phyloP scores from a whole-genome alignment of 73 alveolate genomes.

The Halteria grandinella region DNA sequence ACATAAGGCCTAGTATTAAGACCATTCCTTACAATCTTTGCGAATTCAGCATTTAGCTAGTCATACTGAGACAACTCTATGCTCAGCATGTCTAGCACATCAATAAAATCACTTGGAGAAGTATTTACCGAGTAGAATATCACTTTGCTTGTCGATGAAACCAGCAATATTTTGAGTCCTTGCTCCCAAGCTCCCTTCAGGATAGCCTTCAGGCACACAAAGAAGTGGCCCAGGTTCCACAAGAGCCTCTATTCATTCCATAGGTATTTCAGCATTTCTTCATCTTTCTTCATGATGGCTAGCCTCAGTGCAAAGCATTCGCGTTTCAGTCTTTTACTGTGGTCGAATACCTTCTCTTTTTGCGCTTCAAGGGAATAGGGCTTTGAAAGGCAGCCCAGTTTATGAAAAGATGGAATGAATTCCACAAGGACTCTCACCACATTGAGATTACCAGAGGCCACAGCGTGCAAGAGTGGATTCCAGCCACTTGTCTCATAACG shows the following conservation, averaged over 20 bases:
- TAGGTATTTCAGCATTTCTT: conserved; percentile 9
- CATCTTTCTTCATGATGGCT: conserved; percentile 10
- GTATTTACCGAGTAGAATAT: conserved; percentile 33
- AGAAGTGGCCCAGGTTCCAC: conserved; percentile 46
- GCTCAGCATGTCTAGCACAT: too few species aligned
- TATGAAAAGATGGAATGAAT: conserved; percentile 16
- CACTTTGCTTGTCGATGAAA: conserved; percentile 35
- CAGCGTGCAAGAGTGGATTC: conserved; percentile 47
- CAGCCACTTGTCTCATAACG: not conserved
- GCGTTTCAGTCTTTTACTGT: conserved; percentile 11
- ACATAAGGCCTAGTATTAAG: conserved; percentile 24
- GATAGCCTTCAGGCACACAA: conserved; percentile 4
- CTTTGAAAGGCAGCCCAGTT: conserved; percentile 22
- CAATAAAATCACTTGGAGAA: conserved; percentile 5
- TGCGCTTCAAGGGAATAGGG: conserved; percentile 6
- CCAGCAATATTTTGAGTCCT: conserved; percentile 28
- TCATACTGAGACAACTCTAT: conserved; percentile 20
- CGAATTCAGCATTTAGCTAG: not conserved
- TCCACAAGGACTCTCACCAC: conserved; percentile 20
- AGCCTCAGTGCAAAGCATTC: conserved; percentile 25
- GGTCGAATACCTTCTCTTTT: conserved; percentile 18
- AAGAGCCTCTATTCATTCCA: conserved; percentile 43
- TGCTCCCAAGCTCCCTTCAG: conserved; percentile 16
- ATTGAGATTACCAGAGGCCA: conserved; percentile 1
- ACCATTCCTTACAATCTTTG: not conserved